These are phyloP conservation scores for Trichoderma atroviride DNA, from an alignment of 2,329 filamentous ascomycete species.

Conservation along the genomic window DNA sequence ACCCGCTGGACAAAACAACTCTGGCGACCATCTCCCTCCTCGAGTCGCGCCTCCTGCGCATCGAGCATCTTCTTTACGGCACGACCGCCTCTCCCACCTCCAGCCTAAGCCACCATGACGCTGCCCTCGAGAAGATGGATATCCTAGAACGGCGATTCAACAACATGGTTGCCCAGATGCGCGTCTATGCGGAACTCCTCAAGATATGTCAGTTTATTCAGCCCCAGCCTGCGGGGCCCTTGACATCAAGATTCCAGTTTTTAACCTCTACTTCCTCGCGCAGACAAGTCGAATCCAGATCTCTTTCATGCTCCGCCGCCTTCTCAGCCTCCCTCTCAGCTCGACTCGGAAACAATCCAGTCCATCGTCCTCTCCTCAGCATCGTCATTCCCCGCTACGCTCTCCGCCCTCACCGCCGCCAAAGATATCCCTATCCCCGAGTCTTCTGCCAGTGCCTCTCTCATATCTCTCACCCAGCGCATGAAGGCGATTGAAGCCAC, in stretches of 20 bases:
- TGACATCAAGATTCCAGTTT: not conserved
- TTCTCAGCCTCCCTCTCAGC: constrained; percentile 53
- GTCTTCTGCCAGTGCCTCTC: constrained; percentile 54
- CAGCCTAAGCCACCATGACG: constrained; percentile 39
- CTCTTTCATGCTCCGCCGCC: constrained; percentile 55
- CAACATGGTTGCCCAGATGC: constrained; percentile 52
- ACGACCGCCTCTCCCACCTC: constrained; percentile 39
- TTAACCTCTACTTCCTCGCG: not conserved
- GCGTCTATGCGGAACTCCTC: constrained; percentile 62
- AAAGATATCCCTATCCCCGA: constrained; percentile 61
- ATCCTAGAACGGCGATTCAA: constrained; percentile 59
- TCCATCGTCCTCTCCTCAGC: constrained; percentile 61
- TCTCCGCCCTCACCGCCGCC: constrained; percentile 60
- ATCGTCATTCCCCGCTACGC: constrained; percentile 56
- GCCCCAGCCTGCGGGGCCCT: not conserved
- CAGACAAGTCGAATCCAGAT: constrained; percentile 57
- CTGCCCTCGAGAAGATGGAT: constrained; percentile 50
- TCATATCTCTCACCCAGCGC: constrained; percentile 62
- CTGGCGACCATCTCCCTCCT: constrained; percentile 59
- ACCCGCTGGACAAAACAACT: constrained; percentile 54
- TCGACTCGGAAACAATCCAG: constrained; percentile 54
- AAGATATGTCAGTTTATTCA: constrained; percentile 56
- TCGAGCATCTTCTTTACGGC: constrained; percentile 63
- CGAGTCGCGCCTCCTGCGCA: constrained; percentile 59
- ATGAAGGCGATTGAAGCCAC: constrained; percentile 63